Percentiles rank a stretch among this genome's conserved stretches.
These are phyloP conservation scores for Discostella stelligeroides DNA, from an alignment of 108 stramenopile genomes.

Conservation along the genomic window DNA sequence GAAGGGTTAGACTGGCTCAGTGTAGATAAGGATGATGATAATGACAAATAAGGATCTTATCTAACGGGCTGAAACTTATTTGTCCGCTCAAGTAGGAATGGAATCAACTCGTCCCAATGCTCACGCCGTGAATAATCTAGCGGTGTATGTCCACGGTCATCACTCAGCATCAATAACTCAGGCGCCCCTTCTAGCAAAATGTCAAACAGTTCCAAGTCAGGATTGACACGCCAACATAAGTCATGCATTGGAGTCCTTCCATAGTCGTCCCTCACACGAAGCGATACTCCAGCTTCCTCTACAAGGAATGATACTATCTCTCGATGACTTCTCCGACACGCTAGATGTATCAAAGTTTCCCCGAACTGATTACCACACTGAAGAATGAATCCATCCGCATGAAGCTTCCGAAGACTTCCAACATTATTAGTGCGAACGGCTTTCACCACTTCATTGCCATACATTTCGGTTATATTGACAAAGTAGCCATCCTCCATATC, in stretches of 20 bases:
- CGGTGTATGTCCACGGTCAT: constrained; percentile 59
- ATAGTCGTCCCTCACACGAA: constrained; percentile 74
- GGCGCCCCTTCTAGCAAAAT: constrained; percentile 48
- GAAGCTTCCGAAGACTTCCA: constrained; percentile 45
- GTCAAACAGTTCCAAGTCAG: constrained; percentile 60
- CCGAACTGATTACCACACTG: constrained; percentile 83
- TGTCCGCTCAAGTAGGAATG: constrained; percentile 33
- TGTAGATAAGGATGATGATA: background rate
- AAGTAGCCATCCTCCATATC: constrained; percentile 38
- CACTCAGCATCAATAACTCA: constrained; percentile 54
- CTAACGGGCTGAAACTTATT: constrained; percentile 37
- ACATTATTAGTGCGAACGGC: constrained; percentile 67
- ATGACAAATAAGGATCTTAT: background rate
- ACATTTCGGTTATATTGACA: constrained; percentile 23
- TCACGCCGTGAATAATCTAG: constrained; percentile 55
- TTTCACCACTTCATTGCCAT: constrained; percentile 51
- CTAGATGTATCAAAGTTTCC: constrained; percentile 86
- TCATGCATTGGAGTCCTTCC: constrained; percentile 88
- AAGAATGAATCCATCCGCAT: constrained; percentile 41
- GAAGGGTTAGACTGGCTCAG: constrained; percentile 19
- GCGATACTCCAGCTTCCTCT: constrained; percentile 60
- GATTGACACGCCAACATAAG: constrained; percentile 72
- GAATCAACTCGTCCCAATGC: constrained; percentile 48
- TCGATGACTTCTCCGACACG: constrained; percentile 74
- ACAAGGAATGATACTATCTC: constrained; percentile 64